These are phyloP conservation scores for Colletotrichum higginsianum DNA, from an alignment of 2,329 filamentous ascomycete species.

Conservation along the genomic window DNA sequence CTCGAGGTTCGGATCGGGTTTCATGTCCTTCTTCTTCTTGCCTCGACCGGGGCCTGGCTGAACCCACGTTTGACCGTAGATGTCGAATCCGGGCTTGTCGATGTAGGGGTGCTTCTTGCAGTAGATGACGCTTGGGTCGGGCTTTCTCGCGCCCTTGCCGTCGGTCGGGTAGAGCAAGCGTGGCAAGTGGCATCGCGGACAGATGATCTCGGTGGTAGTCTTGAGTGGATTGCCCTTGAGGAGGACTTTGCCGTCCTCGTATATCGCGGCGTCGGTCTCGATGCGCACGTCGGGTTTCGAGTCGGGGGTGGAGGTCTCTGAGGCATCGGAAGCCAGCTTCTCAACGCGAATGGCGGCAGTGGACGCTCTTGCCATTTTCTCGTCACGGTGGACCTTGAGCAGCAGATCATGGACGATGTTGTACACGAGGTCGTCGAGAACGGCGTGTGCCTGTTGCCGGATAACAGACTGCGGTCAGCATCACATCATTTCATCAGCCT, in stretches of 20 bases:
- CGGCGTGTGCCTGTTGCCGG: constrained; percentile 67
- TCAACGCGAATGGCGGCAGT: constrained; percentile 76
- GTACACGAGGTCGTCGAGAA: constrained; percentile 82
- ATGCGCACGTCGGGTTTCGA: constrained; percentile 69
- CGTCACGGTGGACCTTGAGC: constrained; percentile 81
- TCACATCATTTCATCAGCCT: constrained; percentile 12
- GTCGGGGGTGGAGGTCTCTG: constrained; percentile 68
- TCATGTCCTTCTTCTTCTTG: constrained; percentile 85
- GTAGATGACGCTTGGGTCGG: constrained; percentile 79
- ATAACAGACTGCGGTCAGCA: constrained; percentile 33
- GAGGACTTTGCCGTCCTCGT: constrained; percentile 77
- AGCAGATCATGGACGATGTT: constrained; percentile 84
- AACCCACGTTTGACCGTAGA: constrained; percentile 87
- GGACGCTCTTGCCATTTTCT: constrained; percentile 80
- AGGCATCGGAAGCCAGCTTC: constrained; percentile 71
- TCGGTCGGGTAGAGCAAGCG: constrained; percentile 81
- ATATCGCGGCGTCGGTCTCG: constrained; percentile 78
- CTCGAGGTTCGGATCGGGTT: constrained; percentile 66
- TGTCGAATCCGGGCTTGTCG: constrained; percentile 82
- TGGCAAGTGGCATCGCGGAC: constrained; percentile 81
- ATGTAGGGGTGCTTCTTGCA: constrained; percentile 87
- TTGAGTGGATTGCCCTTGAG: constrained; percentile 81
- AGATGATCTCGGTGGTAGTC: constrained; percentile 80
- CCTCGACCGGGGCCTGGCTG: constrained; percentile 78
- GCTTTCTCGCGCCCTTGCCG: constrained; percentile 76